These are phyloP conservation scores for Trichosanthes truncata DNA, from an alignment of 306 rosid species.

Conservation along the genomic window DNA sequence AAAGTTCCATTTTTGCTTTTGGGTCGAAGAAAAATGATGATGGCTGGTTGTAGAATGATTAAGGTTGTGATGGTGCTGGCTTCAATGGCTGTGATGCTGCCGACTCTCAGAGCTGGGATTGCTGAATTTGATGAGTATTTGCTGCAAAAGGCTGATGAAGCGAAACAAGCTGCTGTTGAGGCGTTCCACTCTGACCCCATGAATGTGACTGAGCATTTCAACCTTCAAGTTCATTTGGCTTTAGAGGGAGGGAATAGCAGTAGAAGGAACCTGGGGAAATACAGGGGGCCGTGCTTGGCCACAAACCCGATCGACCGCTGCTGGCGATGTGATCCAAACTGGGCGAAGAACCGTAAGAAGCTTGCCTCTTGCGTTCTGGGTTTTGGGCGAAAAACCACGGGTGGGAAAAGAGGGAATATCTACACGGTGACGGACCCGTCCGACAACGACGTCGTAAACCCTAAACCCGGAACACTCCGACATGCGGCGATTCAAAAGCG, in stretches of 20 bases:
- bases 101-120: slow-evolving; percentile 41
- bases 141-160: slow-evolving; percentile 16
- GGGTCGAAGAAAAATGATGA: not conserved
- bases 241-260: slow-evolving; percentile 23
- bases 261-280: slow-evolving; percentile 34
- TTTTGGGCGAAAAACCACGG: slow-evolving; percentile 51
- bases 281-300: slow-evolving; percentile 29
- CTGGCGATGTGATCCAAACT: slow-evolving; percentile 53
- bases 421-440: slow-evolving; percentile 52
- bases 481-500: slow-evolving; percentile 29
- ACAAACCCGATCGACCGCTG: slow-evolving; percentile 84
- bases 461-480: slow-evolving; percentile 59
- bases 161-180: slow-evolving; percentile 27
- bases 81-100: slow-evolving; percentile 32
- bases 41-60: not conserved
- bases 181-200: slow-evolving; percentile 47
- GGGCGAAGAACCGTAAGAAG: slow-evolving; percentile 48
- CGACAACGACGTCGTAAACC: slow-evolving; percentile 30
- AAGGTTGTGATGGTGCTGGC: slow-evolving; percentile 21
- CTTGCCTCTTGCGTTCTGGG: slow-evolving; percentile 54
- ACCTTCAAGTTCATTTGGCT: slow-evolving; percentile 30
- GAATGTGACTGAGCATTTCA: slow-evolving; percentile 28
- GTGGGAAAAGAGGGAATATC: slow-evolving; percentile 38
- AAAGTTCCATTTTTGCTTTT: not conserved
- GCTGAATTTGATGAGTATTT: slow-evolving; percentile 31